phyloP scores from a whole-genome alignment of 2,329 filamentous ascomycete species.

The Penicillium verrucosum region DNA sequence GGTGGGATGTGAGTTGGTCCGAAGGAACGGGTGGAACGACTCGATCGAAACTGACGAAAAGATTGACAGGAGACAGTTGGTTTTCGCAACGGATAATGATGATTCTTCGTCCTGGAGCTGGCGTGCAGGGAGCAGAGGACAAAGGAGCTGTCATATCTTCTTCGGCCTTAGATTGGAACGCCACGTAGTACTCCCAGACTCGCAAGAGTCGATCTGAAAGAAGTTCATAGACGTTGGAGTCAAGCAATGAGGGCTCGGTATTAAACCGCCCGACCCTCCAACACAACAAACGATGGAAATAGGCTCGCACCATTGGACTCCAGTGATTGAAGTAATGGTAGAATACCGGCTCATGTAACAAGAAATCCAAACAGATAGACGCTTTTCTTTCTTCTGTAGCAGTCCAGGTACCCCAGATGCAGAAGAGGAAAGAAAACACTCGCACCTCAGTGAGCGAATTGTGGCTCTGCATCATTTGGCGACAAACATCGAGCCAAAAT shows the following conservation, averaged over 20 bases:
- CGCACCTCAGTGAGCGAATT: constrained; percentile 90
- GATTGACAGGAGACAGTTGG: constrained; percentile 49
- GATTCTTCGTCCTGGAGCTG: constrained; percentile 79
- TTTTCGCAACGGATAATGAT: constrained; percentile 84
- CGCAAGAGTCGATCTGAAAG: constrained; percentile 66
- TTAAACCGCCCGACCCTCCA: constrained; percentile 81
- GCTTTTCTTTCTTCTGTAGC: constrained; percentile 65
- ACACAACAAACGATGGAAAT: constrained; percentile 85
- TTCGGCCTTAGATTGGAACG: constrained; percentile 66
- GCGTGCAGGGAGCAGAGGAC: constrained; percentile 77
- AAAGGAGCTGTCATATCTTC: constrained; percentile 55
- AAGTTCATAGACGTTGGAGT: constrained; percentile 67
- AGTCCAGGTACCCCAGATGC: constrained; percentile 71
- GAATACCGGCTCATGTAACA: constrained; percentile 72
- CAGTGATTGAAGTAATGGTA: constrained; percentile 85
- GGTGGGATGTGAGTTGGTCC: constrained; percentile 33
- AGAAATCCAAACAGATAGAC: constrained; percentile 68
- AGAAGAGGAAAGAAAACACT: constrained; percentile 76
- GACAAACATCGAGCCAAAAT: constrained; percentile 82
- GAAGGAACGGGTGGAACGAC: constrained; percentile 44
- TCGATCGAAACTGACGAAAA: constrained; percentile 65
- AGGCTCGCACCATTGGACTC: constrained; percentile 92
- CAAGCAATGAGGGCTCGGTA: constrained; percentile 61
- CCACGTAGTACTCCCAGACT: constrained; percentile 76
- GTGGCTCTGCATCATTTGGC: constrained; percentile 73